Percentiles rank a stretch among this genome's conserved stretches.
These are phyloP conservation scores for Mollisiaceae sp. DNA, from an alignment of 2,329 filamentous ascomycete genomes.

Conservation along the genomic window DNA sequence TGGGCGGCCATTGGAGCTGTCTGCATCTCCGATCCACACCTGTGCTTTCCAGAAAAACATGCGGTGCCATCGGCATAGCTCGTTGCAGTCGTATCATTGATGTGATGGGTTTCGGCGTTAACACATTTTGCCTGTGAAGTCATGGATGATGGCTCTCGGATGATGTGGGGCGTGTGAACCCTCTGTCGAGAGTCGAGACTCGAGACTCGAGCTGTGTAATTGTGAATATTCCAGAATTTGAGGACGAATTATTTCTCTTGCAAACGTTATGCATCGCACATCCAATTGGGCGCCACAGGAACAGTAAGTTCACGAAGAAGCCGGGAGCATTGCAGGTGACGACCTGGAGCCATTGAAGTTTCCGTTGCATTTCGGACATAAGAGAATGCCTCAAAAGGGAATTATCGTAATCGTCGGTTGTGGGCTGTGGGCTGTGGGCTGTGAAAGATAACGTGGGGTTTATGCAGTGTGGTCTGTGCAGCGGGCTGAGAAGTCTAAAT, in stretches of 20 bases:
- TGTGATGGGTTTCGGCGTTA: neutral
- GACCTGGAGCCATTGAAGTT: too few species aligned
- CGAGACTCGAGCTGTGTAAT: neutral
- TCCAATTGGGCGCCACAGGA: too few species aligned
- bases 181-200: too few species aligned
- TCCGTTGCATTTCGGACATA: neutral
- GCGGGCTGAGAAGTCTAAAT: neutral
- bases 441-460: neutral
- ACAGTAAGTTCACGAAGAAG: too few species aligned
- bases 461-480: neutral
- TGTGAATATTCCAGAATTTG: too few species aligned
- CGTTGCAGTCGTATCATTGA: neutral
- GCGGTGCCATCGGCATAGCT: neutral
- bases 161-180: neutral
- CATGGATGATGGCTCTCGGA: neutral
- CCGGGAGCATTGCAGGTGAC: too few species aligned
- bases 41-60: neutral
- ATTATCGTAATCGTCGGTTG: too few species aligned
- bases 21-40: neutral
- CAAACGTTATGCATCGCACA: too few species aligned
- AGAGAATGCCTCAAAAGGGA: neutral
- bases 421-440: too few species aligned
- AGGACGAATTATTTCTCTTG: too few species aligned
- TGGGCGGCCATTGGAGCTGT: neutral
- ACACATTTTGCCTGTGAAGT: conserved; percentile 4